Evolutionary conservation across 306 rosid genomes (phyloP), one percentile per base, ranked within the genome.

Genomic region (Castanea sativa): DNA sequence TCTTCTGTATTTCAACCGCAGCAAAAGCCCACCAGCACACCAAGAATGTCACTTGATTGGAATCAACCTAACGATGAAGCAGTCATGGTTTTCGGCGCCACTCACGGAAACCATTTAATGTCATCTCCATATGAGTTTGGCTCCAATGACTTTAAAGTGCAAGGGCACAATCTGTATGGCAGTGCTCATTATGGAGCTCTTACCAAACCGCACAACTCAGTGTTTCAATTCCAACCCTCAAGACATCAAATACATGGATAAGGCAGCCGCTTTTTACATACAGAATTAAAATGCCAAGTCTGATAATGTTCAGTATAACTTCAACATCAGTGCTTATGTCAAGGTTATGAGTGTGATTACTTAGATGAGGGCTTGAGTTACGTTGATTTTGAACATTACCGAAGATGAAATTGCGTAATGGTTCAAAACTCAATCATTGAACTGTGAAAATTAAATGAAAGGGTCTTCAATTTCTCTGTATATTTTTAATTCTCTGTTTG

Each of bases 141-240:
- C 71, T 73, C 86, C 52, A 85, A 83, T 73, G 84, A 80, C 67
- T 60, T 85, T 5, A 88, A 85, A 79, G 60, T 76, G 29, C 85
- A 67, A 19, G 92, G 80, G 64, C 92, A 86, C 29, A 90, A 85
- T 75, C 84, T 91, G 27, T 82, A 82, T 73, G 90, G 81, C 5
- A 81, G 81, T 71, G 83, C 84, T 76, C 80, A 74, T 16, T 89
- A 85, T 82, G 92, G 91, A 74, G 87, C 92, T 83, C 88, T 72
- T 61, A 51, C 89, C 64, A 86, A 57, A 71, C 82, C 82, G 67
- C 73, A 84, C 57, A 71, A 77, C 29, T 75, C 88, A 61, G 30
- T 82, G 86, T 86, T 89, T 83, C 78, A 73, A 83, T 27, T 55
- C 79, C 55, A 81, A 85, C 63, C 75, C 88, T 70, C 89, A 68